phyloP scores from a whole-genome alignment of 768 basidiomycete genomes.

The Tylopilus balloui region DNA sequence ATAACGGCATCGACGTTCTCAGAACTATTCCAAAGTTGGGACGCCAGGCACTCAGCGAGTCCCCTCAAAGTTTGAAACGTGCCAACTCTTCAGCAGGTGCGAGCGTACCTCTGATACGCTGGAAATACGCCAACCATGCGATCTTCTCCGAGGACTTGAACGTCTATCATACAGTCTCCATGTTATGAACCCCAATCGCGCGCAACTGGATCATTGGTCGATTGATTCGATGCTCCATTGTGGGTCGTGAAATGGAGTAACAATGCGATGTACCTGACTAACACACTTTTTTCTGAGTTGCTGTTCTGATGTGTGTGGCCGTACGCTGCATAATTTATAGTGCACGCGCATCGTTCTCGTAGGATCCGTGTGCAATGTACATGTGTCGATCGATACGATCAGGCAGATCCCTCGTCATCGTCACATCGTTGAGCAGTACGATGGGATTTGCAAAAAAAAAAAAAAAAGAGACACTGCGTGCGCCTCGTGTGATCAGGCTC shows the following conservation, averaged over 20 bases:
- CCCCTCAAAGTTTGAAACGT: neutral
- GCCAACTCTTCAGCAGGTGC: neutral
- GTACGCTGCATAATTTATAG: neutral
- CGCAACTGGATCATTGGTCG: neutral
- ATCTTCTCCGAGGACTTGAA: conserved; percentile 14
- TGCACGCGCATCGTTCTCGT: neutral
- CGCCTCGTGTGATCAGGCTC: neutral
- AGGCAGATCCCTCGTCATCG: neutral
- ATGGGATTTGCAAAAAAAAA: conserved; percentile 8
- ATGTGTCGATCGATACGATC: conserved; percentile 8
- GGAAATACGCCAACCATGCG: neutral
- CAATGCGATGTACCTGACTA: neutral
- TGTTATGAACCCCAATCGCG: neutral
- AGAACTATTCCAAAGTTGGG: conserved; percentile 1
- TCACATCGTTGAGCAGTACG: neutral
- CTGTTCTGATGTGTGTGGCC: neutral
- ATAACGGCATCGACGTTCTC: conserved; percentile 2
- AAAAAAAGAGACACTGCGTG: conserved; percentile 1
- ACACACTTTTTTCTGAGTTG: neutral
- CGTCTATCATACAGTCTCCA: neutral
- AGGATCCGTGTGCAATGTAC: neutral
- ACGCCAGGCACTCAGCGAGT: neutral
- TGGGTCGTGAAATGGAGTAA: neutral
- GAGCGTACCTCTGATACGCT: neutral
- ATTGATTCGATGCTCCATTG: neutral